Base-by-base conservation (phyloP, 1,284 basidiomycete genomes). In the Cutaneotrichosporon cutaneum region DNA sequence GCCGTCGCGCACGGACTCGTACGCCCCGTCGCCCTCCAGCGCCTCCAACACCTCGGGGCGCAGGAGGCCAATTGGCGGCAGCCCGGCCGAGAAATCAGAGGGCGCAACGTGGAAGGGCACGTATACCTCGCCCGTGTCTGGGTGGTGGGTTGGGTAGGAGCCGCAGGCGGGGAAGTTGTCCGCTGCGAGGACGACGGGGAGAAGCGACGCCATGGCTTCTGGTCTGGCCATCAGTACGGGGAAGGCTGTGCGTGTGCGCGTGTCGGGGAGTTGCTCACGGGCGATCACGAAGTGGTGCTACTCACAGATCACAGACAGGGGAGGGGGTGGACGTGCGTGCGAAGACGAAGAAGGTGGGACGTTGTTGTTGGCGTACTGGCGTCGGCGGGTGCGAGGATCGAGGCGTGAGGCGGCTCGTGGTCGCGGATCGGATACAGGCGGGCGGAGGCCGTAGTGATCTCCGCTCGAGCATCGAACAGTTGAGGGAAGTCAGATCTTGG, bases 121-220 rank as follows among this genome's bases (percentile, higher is more conserved):
- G 39, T 65, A 65, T 1, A 4, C 21, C 56, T 68, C 64, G 52
- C 32, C 47, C 7, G 59, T 54, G 24, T 18, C n/a, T 4, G 59
- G 62, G 42, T 64, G 58, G 33, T 51, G 51, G 3, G 59, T 58
- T 0, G 72, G 75, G 42, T 42, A 61, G 3, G 55, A n/a, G 18
- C 13, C n/a, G 30, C 16, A 53, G 8, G 48, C 36, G 5, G 83
- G 74, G 59, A 86, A 86, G 73, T 89, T 90, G 77, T 90, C 85
- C 74, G 86, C 88, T 18, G 79, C 76, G 51, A 83, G 79, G 54
- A 90, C 77, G 62, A 90, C 70, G 26, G 86, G 81, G 39, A 90
- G 82, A 65, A 87, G 85, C 5, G 76, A 72, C 11, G 54, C 21
- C 22, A 45, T 21, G 39, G 39, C 30, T 42, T 42, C 39, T n/a